These are phyloP conservation scores for Malassezia yamatoensis DNA, from an alignment of 1,284 basidiomycete genomes.

Conservation along the genomic window DNA sequence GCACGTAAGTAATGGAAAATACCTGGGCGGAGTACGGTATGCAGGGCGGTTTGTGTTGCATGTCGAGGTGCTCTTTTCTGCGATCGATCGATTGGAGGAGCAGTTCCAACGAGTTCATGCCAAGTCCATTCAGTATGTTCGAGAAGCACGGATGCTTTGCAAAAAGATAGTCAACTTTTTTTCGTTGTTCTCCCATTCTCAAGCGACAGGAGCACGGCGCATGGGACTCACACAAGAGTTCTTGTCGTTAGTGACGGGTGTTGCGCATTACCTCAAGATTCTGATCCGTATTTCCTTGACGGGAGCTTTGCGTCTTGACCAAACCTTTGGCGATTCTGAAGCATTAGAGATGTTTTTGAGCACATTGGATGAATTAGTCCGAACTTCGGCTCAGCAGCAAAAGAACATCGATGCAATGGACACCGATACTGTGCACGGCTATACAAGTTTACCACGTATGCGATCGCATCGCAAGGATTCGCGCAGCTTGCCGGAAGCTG, in stretches of 20 bases:
- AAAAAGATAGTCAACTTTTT: slow-evolving; percentile 98
- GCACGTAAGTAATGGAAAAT: slow-evolving; percentile 90
- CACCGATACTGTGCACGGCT: slow-evolving; percentile 37
- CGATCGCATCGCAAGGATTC: slow-evolving; percentile 27
- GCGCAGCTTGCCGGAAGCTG: slow-evolving; percentile 29
- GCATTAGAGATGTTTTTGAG: slow-evolving; percentile 84
- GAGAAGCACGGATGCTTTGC: slow-evolving; percentile 95
- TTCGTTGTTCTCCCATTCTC: slow-evolving; percentile 88
- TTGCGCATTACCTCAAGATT: slow-evolving; percentile 98
- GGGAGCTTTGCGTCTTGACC: slow-evolving; percentile 84
- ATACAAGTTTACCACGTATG: slow-evolving; percentile 34
- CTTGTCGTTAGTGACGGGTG: slow-evolving; percentile 89
- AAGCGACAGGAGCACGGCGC: slow-evolving; percentile 74
- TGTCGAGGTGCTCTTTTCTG: slow-evolving; percentile 92
- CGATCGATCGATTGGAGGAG: slow-evolving; percentile 89
- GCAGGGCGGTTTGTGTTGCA: slow-evolving; percentile 97
- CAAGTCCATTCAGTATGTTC: slow-evolving; percentile 78
- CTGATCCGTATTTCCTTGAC: slow-evolving; percentile 95
- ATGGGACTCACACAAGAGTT: slow-evolving; percentile 96
- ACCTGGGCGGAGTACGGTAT: slow-evolving; percentile 92
- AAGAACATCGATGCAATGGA: slow-evolving; percentile 20
- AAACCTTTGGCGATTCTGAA: slow-evolving; percentile 69
- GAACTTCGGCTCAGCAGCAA: slow-evolving; percentile 50
- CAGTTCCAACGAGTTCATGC: slow-evolving; percentile 70
- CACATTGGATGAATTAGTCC: slow-evolving; percentile 54